phyloP scores from a whole-genome alignment of 1,139 yeast species.

The Blastobotrys buckinghamii region DNA sequence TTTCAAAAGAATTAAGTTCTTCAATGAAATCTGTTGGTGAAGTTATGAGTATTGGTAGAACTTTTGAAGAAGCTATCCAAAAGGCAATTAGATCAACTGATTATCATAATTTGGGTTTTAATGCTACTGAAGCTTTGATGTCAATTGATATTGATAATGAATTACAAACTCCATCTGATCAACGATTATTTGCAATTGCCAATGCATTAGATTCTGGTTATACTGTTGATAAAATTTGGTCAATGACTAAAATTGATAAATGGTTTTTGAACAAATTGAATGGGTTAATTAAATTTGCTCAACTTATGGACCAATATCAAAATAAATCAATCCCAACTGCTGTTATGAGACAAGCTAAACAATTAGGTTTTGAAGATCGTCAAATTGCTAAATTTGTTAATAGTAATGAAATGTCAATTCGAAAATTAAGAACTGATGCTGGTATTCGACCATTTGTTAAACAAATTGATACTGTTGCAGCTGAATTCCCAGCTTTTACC shows the following conservation, averaged over 20 bases:
- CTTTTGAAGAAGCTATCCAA: conserved; percentile 96
- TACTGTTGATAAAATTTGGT: conserved; percentile 88
- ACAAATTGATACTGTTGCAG: conserved; percentile 98
- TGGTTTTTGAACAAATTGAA: conserved; percentile 92
- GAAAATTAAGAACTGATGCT: conserved; percentile 82
- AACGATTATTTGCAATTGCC: conserved; percentile 94
- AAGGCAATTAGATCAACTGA: conserved; percentile 97
- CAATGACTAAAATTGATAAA: conserved; percentile 87
- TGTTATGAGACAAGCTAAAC: conserved; percentile 81
- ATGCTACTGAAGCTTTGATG: conserved; percentile 78
- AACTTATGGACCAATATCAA: conserved; percentile 54
- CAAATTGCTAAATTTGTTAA: conserved; percentile 88
- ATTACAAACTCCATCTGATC: conserved; percentile 92
- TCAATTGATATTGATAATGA: conserved; percentile 86
- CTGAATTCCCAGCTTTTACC: conserved; percentile 97
- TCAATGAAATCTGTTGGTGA: conserved; percentile 99
- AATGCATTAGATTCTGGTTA: conserved; percentile 84
- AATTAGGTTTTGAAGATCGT: conserved; percentile 94
- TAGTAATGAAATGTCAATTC: conserved; percentile 89
- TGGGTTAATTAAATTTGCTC: conserved; percentile 64
- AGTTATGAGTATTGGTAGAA: conserved; percentile 97
- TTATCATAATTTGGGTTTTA: conserved; percentile 91
- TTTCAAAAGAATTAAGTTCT: conserved; percentile 79
- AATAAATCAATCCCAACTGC: conserved; percentile 46
- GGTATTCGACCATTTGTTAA: conserved; percentile 91